phyloP scores from a whole-genome alignment of 805 yeast genomes.

The Hanseniaspora hatyaiensis region DNA sequence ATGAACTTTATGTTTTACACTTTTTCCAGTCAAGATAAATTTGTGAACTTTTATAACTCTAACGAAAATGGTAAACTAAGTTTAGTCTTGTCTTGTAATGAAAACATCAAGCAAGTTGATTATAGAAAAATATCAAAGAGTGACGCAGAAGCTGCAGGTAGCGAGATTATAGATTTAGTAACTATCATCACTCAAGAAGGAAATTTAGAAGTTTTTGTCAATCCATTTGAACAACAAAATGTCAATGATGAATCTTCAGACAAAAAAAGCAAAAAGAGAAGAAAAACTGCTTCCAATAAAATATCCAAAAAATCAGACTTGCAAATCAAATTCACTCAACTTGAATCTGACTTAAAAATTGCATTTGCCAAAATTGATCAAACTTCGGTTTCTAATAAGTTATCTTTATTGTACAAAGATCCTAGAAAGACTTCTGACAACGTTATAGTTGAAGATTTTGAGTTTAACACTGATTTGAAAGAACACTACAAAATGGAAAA shows the following conservation, averaged over 20 bases:
- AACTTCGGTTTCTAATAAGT: background rate
- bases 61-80: slow-evolving; percentile 28
- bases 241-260: slow-evolving; percentile 15
- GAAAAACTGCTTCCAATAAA: slow-evolving; percentile 34
- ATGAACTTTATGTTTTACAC: slow-evolving; percentile 45
- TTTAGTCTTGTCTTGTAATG: slow-evolving; percentile 59
- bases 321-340: slow-evolving; percentile 31
- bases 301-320: slow-evolving; percentile 43
- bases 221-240: slow-evolving; percentile 33
- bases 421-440: slow-evolving; percentile 1
- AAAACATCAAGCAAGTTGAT: slow-evolving; percentile 42
- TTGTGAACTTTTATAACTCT: slow-evolving; percentile 52
- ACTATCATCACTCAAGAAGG: slow-evolving; percentile 55
- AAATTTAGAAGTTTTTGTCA: slow-evolving; percentile 53
- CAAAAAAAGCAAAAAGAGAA: slow-evolving; percentile 23
- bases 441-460: background rate
- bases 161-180: slow-evolving; percentile 13
- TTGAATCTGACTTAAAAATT: background rate
- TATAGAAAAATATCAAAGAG: no score
- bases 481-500: slow-evolving; percentile 27
- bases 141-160: no score
- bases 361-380: background rate
- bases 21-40: slow-evolving; percentile 69
- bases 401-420: slow-evolving; percentile 8
- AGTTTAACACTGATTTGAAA: slow-evolving; percentile 8